Evolutionary conservation across 495 filamentous ascomycete genomes (phyloP), one percentile per base, ranked within the genome.

Genomic region (Aspergillus cavernicola): DNA sequence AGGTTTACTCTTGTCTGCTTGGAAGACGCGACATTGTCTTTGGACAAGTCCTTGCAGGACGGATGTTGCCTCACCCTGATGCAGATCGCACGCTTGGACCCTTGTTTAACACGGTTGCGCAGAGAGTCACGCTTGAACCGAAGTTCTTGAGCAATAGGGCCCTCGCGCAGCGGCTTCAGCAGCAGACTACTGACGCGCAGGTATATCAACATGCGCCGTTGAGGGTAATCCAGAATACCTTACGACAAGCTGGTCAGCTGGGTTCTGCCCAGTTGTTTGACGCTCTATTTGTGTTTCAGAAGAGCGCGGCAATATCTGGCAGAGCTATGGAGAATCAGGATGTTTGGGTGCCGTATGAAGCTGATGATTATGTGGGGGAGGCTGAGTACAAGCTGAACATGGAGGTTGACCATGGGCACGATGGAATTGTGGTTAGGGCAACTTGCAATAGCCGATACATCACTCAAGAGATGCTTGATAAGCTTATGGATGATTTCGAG

Each of bases 41-140:
- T 51, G 65, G 65, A 12, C 62, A 65, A 47, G 49, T 57, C 4
- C 49, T 57, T 13, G 52, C 55, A 12, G 48, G 49, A 15, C 48
- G 48, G 4, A 23, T 72, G 84, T 75, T 95, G 2, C 78, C 85
- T 20, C 42, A 40, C 3, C 50, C 24, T 15, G 41, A 47, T 36
- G 24, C 16, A 18, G 48, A 48, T 39, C 4, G 35, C 15, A 36
- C 33, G 33, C 78, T 87, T 23, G 89, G 89, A 0, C 89, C 89
- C 1, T 61, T 91, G 5, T 90, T 93, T 73, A 93, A 92, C 65
- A 91, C 88, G 0, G 66, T 93, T 0, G 87, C 89, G 2, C 84
- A 84, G 57, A 66, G 73, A 20, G 44, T 81, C 13, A 61, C 63
- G 12, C 18, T 77, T 5, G 47, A 66, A 20, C 37, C 57, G 10